A percentile compares a stretch with the other conserved stretches of the same genome.
Conservation (phyloP, 768 basidiomycete genomes). For the Termitomyces sp. region DNA sequence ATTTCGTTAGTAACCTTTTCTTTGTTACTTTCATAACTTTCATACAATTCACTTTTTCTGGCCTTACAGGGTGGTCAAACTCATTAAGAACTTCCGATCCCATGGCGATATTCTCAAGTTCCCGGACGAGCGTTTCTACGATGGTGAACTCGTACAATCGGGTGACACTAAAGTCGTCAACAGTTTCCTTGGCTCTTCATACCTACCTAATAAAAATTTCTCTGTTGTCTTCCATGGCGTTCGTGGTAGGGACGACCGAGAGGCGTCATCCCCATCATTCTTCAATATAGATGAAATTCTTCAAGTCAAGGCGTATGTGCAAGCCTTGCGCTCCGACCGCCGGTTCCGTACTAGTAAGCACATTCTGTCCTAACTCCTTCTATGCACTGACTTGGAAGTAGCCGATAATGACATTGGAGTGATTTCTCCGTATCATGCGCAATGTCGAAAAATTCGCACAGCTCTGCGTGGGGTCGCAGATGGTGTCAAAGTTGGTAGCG, state of each 20-base stretch:
- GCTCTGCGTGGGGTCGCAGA: constrained; percentile 23
- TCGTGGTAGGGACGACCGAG: constrained; percentile 57
- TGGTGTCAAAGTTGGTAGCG: constrained; percentile 54
- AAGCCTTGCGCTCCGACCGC: constrained; percentile 27
- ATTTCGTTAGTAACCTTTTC: constrained; percentile 18
- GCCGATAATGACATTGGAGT: constrained; percentile 54
- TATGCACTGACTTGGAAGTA: constrained; percentile 12
- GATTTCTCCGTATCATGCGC: constrained; percentile 66
- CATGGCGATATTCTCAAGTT: constrained; percentile 55
- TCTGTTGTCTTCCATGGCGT: constrained; percentile 61
- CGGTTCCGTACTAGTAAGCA: constrained; percentile 36
- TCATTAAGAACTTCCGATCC: constrained; percentile 61
- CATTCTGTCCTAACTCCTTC: background rate
- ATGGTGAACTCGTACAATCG: constrained; percentile 41
- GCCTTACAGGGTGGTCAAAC: constrained; percentile 48
- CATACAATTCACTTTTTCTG: no score
- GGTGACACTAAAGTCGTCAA: constrained; percentile 37
- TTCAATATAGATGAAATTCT: constrained; percentile 61
- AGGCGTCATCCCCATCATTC: constrained; percentile 63
- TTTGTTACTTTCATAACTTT: background rate
- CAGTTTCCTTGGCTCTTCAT: constrained; percentile 29
- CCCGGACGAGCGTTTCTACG: constrained; percentile 59
- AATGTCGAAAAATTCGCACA: constrained; percentile 46
- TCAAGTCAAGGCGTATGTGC: constrained; percentile 47
- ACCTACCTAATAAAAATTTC: constrained; percentile 41